phyloP scores from a whole-genome alignment of 2,329 filamentous ascomycete species.

The Cordyceps fumosorosea region DNA sequence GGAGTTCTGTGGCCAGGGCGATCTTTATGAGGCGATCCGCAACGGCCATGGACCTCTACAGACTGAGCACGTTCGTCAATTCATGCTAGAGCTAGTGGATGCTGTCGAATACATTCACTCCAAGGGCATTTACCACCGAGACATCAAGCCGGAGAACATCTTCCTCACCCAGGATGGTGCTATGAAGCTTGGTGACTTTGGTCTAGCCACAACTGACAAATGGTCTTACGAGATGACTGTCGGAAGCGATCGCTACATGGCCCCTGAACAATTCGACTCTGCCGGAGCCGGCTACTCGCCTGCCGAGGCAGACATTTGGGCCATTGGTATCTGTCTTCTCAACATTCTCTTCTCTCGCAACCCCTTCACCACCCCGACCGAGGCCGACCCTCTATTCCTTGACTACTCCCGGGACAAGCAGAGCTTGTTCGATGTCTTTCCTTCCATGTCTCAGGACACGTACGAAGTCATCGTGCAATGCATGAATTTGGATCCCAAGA shows the following conservation, averaged over 20 bases:
- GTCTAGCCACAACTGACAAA: constrained; percentile 78
- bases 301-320: constrained; percentile 91
- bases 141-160: constrained; percentile 99
- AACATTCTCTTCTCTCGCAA: constrained; percentile 97
- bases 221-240: constrained; percentile 93
- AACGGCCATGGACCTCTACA: constrained; percentile 80
- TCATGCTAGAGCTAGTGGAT: constrained; percentile 91
- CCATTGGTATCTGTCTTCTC: constrained; percentile 90
- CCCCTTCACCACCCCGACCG: constrained; percentile 84
- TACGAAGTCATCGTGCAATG: constrained; percentile 89
- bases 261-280: constrained; percentile 94
- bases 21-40: constrained; percentile 95
- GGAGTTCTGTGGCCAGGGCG: constrained; percentile 91
- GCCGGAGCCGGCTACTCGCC: constrained; percentile 83
- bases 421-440: constrained; percentile 95
- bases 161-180: constrained; percentile 80
- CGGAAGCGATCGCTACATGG: constrained; percentile 98
- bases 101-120: constrained; percentile 86
- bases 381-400: constrained; percentile 85
- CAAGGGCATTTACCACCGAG: constrained; percentile 88
- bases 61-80: constrained; percentile 92
- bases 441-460: constrained; percentile 96
- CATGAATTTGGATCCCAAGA: constrained; percentile 83
- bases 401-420: constrained; percentile 93
- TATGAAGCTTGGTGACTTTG: constrained; percentile 97